Base-by-base conservation (phyloP, 306 rosid species). In the Sicyos baderoa region DNA sequence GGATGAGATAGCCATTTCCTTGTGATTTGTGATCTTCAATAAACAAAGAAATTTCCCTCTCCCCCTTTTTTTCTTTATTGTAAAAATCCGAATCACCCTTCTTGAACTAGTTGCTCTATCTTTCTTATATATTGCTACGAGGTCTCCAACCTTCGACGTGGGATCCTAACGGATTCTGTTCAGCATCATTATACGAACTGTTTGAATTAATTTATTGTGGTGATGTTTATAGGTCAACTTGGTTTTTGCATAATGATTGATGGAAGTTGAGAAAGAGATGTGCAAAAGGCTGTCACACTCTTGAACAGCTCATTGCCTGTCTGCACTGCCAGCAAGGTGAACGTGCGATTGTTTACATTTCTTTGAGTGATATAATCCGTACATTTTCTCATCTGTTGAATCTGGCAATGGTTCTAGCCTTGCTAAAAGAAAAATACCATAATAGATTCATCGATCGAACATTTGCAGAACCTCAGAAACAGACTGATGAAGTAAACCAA, bases 381-480 rank as follows among this genome's bases (percentile, higher is more conserved):
- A 60, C 19, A 27, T 29, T 60, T 25, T 16, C 66, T 25, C 37
- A 15, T 14, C 42, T n/a, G 7, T 16, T 9, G 44, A 35, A 3
- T 29, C 14, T 29, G 7, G 22, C 66, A 29, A 16, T 3, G 16
- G 67, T 60, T 60, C 22, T 15, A 58, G 65, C n/a, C 61, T 9
- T 18, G 4, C 9, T 54, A 55, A 21, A 19, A 21, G 4, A 5
- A 49, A 49, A 14, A 27, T 3, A 7, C 0, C 44, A 29, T 8
- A 2, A n/a, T 37, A 59, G 10, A 40, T 10, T 62, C 48, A n/a
- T n/a, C 17, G 50, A 61, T 9, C 47, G 37, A n/a, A n/a, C 23
- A 61, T 32, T 32, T 37, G 68, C 12, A 17, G 69, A 63, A 63
- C 52, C 35, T 42, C 54, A 45, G 40, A 14, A 66, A 66, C 55